Conservation (phyloP, 176 grass and related monocot species). For the Urochloa ruziziensis region DNA sequence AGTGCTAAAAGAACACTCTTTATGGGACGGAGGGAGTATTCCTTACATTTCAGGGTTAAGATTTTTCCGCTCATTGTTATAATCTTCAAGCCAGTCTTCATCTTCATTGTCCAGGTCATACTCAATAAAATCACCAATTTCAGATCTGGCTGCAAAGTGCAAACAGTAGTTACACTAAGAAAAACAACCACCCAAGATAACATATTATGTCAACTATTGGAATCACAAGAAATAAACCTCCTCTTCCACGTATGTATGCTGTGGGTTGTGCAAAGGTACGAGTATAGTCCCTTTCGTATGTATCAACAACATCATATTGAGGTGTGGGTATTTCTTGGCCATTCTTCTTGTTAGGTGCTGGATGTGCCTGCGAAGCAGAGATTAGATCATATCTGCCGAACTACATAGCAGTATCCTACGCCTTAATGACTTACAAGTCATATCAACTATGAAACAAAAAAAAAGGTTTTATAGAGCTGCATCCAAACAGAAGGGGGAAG, state of each 20-base stretch:
- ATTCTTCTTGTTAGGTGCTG: conserved; percentile 64
- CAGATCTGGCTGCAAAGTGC: conserved; percentile 91
- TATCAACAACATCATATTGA: conserved; percentile 70
- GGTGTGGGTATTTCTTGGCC: conserved; percentile 93
- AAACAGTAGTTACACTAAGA: conserved; percentile 22
- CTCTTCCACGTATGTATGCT: conserved; percentile 90
- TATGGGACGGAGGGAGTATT: no score
- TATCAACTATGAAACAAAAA: not conserved
- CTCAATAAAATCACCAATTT: conserved; percentile 86
- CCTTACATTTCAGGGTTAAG: conserved; percentile 86
- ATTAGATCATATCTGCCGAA: not conserved
- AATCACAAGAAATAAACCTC: conserved; percentile 59
- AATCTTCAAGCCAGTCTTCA: conserved; percentile 94
- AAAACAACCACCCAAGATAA: conserved; percentile 2
- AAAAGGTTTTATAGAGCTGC: not conserved
- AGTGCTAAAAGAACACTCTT: no score
- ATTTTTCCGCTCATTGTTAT: conserved; percentile 78
- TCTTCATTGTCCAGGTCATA: conserved; percentile 98
- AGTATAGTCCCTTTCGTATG: conserved; percentile 96
- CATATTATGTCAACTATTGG: not conserved
- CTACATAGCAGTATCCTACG: not conserved
- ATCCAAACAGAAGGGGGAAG: not conserved
- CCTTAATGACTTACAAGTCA: no score
- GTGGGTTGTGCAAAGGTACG: conserved; percentile 84
- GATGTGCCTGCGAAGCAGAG: conserved; percentile 47